Conservation (phyloP, 2,329 filamentous ascomycete genomes). For the Torrubiellomyces zombiae region DNA sequence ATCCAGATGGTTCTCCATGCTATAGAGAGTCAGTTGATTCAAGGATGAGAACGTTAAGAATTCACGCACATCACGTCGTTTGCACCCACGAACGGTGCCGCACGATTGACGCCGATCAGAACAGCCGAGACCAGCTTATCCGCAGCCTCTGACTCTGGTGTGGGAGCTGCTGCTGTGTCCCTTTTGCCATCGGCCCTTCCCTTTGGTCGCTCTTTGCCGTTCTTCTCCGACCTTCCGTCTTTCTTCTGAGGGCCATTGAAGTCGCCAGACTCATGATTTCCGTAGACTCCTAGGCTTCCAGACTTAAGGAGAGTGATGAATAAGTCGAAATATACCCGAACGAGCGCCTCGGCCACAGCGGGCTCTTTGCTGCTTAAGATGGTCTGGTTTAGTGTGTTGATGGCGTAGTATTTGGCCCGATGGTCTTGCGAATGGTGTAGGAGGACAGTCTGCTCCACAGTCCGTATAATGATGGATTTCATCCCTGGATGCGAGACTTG, state of each 20-base stretch:
- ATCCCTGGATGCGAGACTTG: slow-evolving; percentile 81
- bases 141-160: slow-evolving; percentile 48
- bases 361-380: slow-evolving; percentile 77
- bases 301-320: slow-evolving; percentile 71
- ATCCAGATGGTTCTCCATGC: slow-evolving; percentile 75
- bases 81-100: slow-evolving; percentile 77
- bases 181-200: slow-evolving; percentile 7
- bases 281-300: slow-evolving; percentile 18
- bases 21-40: slow-evolving; percentile 12
- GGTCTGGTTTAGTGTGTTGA: slow-evolving; percentile 95
- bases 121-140: slow-evolving; percentile 90
- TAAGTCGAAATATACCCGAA: slow-evolving; percentile 83
- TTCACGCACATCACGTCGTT: slow-evolving; percentile 52
- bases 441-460: slow-evolving; percentile 74
- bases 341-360: slow-evolving; percentile 58
- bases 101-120: slow-evolving; percentile 85
- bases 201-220: slow-evolving; percentile 11
- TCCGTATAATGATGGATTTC: slow-evolving; percentile 74
- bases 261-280: slow-evolving; percentile 27
- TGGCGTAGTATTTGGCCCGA: slow-evolving; percentile 85
- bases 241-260: slow-evolving; percentile 15
- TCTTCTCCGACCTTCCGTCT: slow-evolving; percentile 4
- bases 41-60: slow-evolving; percentile 1
- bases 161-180: slow-evolving; percentile 14
- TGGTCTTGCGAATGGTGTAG: slow-evolving; percentile 75